Percentiles rank a stretch among this genome's conserved stretches.
Conservation (phyloP, 2,329 filamentous ascomycete species). For the Leptodontidium sp. region DNA sequence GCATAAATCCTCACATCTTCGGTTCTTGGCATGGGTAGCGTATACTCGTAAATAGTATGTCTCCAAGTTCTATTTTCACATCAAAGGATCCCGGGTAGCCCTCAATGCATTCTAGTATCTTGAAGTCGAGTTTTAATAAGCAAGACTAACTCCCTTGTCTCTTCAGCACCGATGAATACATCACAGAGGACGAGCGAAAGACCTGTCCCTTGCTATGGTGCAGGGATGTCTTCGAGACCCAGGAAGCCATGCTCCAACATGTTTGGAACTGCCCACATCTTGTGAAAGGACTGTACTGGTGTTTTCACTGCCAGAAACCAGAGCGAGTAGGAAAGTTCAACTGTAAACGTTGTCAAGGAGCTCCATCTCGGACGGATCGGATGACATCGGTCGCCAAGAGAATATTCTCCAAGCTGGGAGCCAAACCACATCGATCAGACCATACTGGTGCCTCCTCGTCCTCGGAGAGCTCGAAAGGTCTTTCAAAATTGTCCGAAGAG, state of each 20-base stretch:
- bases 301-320: conserved; percentile 41
- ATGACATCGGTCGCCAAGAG: conserved; percentile 42
- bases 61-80: not conserved
- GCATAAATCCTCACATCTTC: conserved; percentile 42
- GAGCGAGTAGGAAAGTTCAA: conserved; percentile 41
- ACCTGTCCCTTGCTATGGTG: conserved; percentile 43
- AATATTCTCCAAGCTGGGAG: conserved; percentile 42
- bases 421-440: conserved; percentile 33
- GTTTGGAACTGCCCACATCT: conserved; percentile 42
- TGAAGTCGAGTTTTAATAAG: not conserved
- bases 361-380: conserved; percentile 38
- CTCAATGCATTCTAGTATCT: not conserved
- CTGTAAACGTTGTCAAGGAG: conserved; percentile 40
- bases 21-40: conserved; percentile 43
- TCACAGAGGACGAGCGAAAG: conserved; percentile 40
- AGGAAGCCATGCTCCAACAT: conserved; percentile 43
- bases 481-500: conserved; percentile 11
- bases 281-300: conserved; percentile 43
- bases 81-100: too few species aligned
- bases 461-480: conserved; percentile 20
- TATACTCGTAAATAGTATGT: conserved; percentile 41
- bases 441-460: conserved; percentile 11
- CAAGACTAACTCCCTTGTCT: not conserved
- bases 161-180: conserved; percentile 34
- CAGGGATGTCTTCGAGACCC: conserved; percentile 35